These are phyloP conservation scores for Rhizopus sp. DNA, from an alignment of 371 early-diverging fungal species.

Conservation along the genomic window DNA sequence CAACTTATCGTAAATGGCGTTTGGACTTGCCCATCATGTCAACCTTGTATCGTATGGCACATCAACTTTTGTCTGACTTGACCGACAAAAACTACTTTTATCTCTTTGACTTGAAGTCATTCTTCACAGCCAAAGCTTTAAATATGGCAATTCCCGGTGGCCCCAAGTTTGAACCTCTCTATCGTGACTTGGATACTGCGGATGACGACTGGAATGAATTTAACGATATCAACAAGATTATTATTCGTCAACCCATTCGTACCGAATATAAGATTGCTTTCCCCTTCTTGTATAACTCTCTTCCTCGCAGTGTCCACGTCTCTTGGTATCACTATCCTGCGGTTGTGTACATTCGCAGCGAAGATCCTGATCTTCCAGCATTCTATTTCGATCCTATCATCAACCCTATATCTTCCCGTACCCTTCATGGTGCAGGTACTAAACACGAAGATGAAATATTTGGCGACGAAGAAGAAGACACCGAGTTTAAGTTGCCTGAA, in stretches of 20 bases:
- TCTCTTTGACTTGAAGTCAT: slow-evolving; percentile 91
- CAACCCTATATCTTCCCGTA: slow-evolving; percentile 93
- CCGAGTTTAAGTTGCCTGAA: slow-evolving; percentile 80
- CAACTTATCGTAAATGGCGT: slow-evolving; percentile 91
- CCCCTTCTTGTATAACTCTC: slow-evolving; percentile 96
- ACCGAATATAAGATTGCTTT: slow-evolving; percentile 99
- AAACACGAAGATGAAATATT: slow-evolving; percentile 89
- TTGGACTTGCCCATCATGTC: slow-evolving; percentile 94
- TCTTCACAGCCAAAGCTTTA: slow-evolving; percentile 96
- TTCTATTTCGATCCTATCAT: slow-evolving; percentile 97
- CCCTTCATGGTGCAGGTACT: slow-evolving; percentile 52
- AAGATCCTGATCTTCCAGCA: slow-evolving; percentile 96
- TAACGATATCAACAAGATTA: slow-evolving; percentile 99
- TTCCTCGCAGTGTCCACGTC: slow-evolving; percentile 91
- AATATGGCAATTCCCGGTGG: slow-evolving; percentile 99
- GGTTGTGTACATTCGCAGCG: slow-evolving; percentile 84
- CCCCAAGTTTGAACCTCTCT: slow-evolving; percentile 97
- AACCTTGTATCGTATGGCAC: slow-evolving; percentile 89
- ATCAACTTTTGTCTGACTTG: slow-evolving; percentile 92
- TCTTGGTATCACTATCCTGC: slow-evolving; percentile 94
- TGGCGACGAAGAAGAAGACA: slow-evolving; percentile 72
- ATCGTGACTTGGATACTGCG: slow-evolving; percentile 90
- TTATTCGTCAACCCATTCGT: slow-evolving; percentile 96
- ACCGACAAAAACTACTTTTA: slow-evolving; percentile 96
- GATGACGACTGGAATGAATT: slow-evolving; percentile 99